phyloP scores from a whole-genome alignment of 257 asterid genomes.

The Fraxinus americana region DNA sequence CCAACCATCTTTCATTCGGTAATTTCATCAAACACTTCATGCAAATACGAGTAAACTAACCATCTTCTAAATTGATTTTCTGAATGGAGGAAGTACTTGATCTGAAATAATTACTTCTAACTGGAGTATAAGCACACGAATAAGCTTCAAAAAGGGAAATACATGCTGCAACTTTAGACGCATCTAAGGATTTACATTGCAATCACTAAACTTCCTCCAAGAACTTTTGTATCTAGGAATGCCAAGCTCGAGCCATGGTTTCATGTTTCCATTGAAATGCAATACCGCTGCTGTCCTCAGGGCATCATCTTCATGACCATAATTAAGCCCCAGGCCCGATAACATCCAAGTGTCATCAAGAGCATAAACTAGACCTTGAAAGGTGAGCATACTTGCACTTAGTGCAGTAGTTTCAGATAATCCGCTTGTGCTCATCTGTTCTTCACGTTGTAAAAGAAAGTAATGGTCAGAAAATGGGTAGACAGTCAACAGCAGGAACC shows the following conservation, averaged over 20 bases:
- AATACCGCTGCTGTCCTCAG: slow-evolving; percentile 64
- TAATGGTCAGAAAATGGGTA: slow-evolving; percentile 20
- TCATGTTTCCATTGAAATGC: slow-evolving; percentile 96
- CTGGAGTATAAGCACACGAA: too few relatives aligned
- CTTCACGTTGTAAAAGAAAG: slow-evolving; percentile 29
- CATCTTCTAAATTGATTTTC: too few relatives aligned
- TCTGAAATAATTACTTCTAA: too few relatives aligned
- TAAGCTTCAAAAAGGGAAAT: too few relatives aligned
- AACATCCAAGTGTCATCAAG: slow-evolving; percentile 75
- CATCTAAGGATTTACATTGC: slow-evolving; percentile 74
- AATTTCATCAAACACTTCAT: too few relatives aligned
- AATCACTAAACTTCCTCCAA: slow-evolving; percentile 82
- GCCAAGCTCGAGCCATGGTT: slow-evolving; percentile 98
- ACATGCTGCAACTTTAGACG: slow-evolving; percentile 25
- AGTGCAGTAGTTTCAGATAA: slow-evolving; percentile 51
- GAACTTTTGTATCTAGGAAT: slow-evolving; percentile 68
- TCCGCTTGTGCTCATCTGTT: slow-evolving; percentile 53
- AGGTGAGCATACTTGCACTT: slow-evolving; percentile 73
- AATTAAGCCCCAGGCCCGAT: slow-evolving; percentile 87
- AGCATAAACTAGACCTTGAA: slow-evolving; percentile 64
- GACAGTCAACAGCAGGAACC: background rate
- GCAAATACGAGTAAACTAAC: too few relatives aligned
- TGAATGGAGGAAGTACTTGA: too few relatives aligned
- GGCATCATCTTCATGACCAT: slow-evolving; percentile 51
- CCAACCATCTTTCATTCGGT: too few relatives aligned